phyloP scores from a whole-genome alignment of 805 yeast genomes.

The Candida verbasci region DNA sequence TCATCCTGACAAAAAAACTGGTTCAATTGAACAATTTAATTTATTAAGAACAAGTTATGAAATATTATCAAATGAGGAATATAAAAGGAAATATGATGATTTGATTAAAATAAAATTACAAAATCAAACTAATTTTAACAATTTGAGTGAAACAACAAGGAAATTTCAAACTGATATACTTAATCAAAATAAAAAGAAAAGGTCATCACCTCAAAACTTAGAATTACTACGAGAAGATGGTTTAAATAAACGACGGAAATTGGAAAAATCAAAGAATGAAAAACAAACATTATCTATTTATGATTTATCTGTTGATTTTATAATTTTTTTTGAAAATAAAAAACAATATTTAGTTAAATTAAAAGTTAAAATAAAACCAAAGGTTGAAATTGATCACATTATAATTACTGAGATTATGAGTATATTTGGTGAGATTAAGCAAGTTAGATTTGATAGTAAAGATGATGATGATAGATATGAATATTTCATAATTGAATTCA shows the following conservation, averaged over 20 bases:
- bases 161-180: conserved; percentile 27
- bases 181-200: conserved; percentile 16
- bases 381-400: conserved; percentile 25
- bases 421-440: conserved; percentile 39
- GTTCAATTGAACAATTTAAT: conserved; percentile 27
- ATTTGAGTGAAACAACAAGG: conserved; percentile 18
- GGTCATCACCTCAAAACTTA: conserved; percentile 1
- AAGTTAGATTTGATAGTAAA: conserved; percentile 7
- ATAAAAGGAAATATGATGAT: conserved; percentile 27
- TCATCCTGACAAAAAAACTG: conserved; percentile 38
- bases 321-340: background rate
- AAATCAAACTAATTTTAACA: conserved; percentile 10
- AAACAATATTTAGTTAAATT: conserved; percentile 19
- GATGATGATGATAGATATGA: conserved; percentile 25
- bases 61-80: conserved; percentile 21
- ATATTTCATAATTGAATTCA: conserved; percentile 34
- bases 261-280: conserved; percentile 15
- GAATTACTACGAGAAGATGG: conserved; percentile 23
- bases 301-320: conserved; percentile 7
- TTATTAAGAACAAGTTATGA: conserved; percentile 26
- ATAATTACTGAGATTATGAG: conserved; percentile 37
- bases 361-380: conserved; percentile 43
- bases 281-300: conserved; percentile 6
- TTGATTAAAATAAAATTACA: conserved; percentile 15
- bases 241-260: conserved; percentile 16